Evolutionary conservation across 2,329 filamentous ascomycete genomes (phyloP).

Genomic region (Claviceps quebecensis): DNA sequence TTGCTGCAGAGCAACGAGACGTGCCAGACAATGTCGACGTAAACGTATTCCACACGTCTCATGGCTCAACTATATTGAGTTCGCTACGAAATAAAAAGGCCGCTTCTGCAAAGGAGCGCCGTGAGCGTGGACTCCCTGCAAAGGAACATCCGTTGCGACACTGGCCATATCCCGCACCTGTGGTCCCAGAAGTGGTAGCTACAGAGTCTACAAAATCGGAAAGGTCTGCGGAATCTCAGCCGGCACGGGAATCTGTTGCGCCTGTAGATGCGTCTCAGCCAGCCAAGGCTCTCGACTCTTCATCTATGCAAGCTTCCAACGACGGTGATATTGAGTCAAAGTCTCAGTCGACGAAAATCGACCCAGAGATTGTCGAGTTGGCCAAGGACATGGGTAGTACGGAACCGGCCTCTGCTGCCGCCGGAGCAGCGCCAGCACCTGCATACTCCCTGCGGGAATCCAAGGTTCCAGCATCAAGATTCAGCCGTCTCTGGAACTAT

Average conservation of each 20-base stretch:
- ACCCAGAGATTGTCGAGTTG: slow-evolving; percentile 9
- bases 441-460: slow-evolving; percentile 71
- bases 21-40: slow-evolving; percentile 28
- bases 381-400: slow-evolving; percentile 14
- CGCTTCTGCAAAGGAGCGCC: slow-evolving; percentile 2
- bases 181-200: slow-evolving; percentile 3
- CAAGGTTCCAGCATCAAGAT: slow-evolving; percentile 71
- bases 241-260: neutral
- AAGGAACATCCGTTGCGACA: slow-evolving; percentile 25
- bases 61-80: slow-evolving; percentile 30
- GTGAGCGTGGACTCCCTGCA: slow-evolving; percentile 9
- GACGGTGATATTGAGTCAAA: neutral
- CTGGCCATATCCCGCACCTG: slow-evolving; percentile 17
- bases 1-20: slow-evolving; percentile 16
- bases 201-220: neutral
- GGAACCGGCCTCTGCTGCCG: slow-evolving; percentile 5
- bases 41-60: slow-evolving; percentile 33
- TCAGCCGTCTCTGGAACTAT: slow-evolving; percentile 90
- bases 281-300: neutral
- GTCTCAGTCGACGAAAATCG: slow-evolving; percentile 1
- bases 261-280: neutral
- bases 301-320: neutral
- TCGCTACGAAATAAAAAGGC: slow-evolving; percentile 17
- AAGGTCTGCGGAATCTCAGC: neutral
- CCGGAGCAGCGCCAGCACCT: slow-evolving; percentile 7